Percentiles rank a stretch among this genome's conserved stretches.
Evolutionary conservation across 768 basidiomycete species (phyloP).

Genomic region (Lactarius sanguifluus): DNA sequence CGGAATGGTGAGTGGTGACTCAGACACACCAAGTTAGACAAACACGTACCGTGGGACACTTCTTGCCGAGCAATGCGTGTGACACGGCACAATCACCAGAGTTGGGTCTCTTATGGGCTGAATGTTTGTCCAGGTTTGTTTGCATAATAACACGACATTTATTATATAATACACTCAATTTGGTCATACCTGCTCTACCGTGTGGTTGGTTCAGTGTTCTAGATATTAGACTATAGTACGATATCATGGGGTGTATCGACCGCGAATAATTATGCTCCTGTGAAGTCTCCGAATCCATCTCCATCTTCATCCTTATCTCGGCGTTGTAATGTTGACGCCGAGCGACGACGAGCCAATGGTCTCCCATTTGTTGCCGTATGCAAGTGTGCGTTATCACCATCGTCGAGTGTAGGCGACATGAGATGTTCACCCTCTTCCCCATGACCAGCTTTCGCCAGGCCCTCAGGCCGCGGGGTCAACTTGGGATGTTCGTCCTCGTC

Average conservation of each 20-base stretch:
- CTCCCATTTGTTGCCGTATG: conserved; percentile 13
- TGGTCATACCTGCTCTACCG: no score
- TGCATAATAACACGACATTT: not conserved
- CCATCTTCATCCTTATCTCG: conserved; percentile 7
- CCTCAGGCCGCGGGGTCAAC: conserved; percentile 41
- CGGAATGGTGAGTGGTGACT: not conserved
- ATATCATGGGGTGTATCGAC: not conserved
- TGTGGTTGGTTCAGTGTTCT: not conserved
- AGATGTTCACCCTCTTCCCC: conserved; percentile 44
- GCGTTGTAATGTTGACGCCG: conserved; percentile 20
- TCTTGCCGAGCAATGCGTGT: no score
- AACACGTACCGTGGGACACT: not conserved
- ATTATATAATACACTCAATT: no score
- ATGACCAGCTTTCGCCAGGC: conserved; percentile 23
- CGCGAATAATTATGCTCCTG: conserved; percentile 3
- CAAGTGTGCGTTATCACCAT: conserved; percentile 36
- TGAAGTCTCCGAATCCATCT: conserved; percentile 26
- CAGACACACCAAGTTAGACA: no score
- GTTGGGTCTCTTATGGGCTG: no score
- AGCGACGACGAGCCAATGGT: conserved; percentile 24
- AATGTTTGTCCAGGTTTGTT: not conserved
- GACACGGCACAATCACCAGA: no score
- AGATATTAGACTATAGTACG: not conserved
- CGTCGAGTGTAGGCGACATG: conserved; percentile 39
- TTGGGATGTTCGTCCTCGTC: conserved; percentile 50